Base-by-base conservation (phyloP, 2,329 filamentous ascomycete genomes). In the Neurospora sp. region DNA sequence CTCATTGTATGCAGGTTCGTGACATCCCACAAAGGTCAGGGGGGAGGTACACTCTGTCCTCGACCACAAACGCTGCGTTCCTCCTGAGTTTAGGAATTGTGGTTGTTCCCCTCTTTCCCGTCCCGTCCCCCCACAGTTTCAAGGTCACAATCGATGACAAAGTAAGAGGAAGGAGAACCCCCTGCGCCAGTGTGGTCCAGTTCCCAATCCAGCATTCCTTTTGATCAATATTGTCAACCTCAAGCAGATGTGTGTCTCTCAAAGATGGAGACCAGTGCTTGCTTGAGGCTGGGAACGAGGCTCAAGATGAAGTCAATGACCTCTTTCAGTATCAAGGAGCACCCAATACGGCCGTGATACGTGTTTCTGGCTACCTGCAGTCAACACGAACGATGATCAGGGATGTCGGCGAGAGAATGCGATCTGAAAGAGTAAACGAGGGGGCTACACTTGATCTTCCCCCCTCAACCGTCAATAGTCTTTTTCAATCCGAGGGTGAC, bases 1-100 rank as follows among this genome's bases (percentile, higher is more conserved):
- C 70, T 74, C 74, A 73, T 70, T 72, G 69, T 71, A 74, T 74
- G 74, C 74, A 75, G 73, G 72, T 68, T 69, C 68, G 71, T 70
- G 71, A 68, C 70, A 70, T 70, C 43, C 15, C 28, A 62, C 23
- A 62, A 62, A 62, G 52, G 7, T 28, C 52, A n/a, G 28, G 15
- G 23, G 52, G 52, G 9, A 62, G 52, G 52, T 62, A 62, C 28
- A 36, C 28, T 36, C 52, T 36, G 23, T 62, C 52, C 28, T 62
- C 52, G 52, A 36, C 23, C 52, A 62, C 52, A 68, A 68, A 68
- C 33, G 28, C 28, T 62, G 33, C 33, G 42, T 28, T 52, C 42
- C 42, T 68, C 23, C 36, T 39, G 23, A 33, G 6, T 33, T 33
- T 9, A 17, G 52, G 23, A 33, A 17, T 28, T 62, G 13, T 62